Evolutionary conservation across 768 basidiomycete genomes (phyloP).

Genomic region (Trametes gibbosa): DNA sequence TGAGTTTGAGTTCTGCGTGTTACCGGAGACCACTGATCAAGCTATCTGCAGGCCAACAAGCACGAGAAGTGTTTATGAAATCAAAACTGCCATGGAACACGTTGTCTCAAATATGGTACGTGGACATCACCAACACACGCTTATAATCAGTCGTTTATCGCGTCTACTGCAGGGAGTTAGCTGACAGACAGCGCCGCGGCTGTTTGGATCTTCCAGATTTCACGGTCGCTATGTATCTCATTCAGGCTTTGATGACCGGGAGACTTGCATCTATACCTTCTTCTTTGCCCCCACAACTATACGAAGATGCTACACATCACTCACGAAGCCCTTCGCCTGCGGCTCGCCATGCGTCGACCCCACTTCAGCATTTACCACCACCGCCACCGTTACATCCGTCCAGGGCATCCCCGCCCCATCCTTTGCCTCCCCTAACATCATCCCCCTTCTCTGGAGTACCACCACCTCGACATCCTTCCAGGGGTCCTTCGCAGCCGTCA

Average conservation of each 20-base stretch:
- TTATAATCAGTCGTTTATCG: too few relatives aligned
- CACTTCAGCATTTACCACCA: background rate
- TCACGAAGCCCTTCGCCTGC: background rate
- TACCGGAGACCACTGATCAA: background rate
- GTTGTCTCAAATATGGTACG: constrained; percentile 18
- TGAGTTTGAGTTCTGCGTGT: constrained; percentile 19
- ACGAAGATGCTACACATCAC: constrained; percentile 36
- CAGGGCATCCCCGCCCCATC: background rate
- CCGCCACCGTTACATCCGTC: constrained; percentile 10
- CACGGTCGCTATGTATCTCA: constrained; percentile 67
- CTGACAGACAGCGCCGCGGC: constrained; percentile 58
- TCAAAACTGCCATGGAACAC: constrained; percentile 40
- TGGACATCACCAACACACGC: background rate
- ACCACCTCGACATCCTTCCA: constrained; percentile 9
- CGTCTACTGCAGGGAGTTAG: constrained; percentile 46
- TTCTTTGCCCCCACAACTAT: constrained; percentile 43
- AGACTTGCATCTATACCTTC: constrained; percentile 36
- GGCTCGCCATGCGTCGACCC: background rate
- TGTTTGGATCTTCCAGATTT: constrained; percentile 66
- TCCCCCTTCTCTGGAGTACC: background rate
- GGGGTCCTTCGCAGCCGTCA: background rate
- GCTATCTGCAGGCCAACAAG: constrained; percentile 47
- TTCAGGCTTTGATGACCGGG: constrained; percentile 52
- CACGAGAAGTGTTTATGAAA: constrained; percentile 61
- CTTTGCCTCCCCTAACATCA: background rate